Base-by-base conservation (phyloP, 495 filamentous ascomycete species). In the Penicillium macrosclerotiorum region DNA sequence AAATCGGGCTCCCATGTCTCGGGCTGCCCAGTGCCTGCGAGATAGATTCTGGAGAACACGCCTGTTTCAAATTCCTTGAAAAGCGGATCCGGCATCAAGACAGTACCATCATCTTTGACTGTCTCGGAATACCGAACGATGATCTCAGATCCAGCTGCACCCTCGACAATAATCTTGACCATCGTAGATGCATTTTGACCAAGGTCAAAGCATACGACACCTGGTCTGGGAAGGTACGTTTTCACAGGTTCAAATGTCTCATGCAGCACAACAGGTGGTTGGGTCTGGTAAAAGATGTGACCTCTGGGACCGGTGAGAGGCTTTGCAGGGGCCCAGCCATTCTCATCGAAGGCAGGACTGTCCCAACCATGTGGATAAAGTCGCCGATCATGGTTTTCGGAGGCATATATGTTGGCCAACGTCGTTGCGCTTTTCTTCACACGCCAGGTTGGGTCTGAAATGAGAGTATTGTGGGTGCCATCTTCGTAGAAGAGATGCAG, bases 1-100 rank as follows among this genome's bases (percentile, higher is more conserved):
- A 63, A 63, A 31, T 63, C 60, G 0, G 60, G 60, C 12, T 54
- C 51, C 60, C 60, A 63, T 3, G 19, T 58, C 36, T 63, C 60
- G 5, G 35, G 45, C 19, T 57, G 24, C 2, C 60, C 57, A 12
- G 50, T 57, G 5, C 57, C 60, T 6, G 56, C 42, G 8, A 63
- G 46, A 22, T 42, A 49, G 31, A 63, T 41, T 13, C 40, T 52
- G 19, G 60, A 52, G 39, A 55, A 63, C 0, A 63, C 60, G 8
- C 53, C 57, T 0, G 51, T 47, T 31, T 63, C 60, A 12, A 63
- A 63, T 19, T 63, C 45, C 18, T 63, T 63, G 48, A 63, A 63
- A 7, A 63, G 45, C 9, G 57, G 60, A 31, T 63, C 60, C 3
- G 60, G 60, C 57, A 63, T 63, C 23, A 60, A 37, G n/a, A 60